Base-by-base conservation (phyloP, 202 grass and related monocot genomes). In the Carex sylvatica region DNA sequence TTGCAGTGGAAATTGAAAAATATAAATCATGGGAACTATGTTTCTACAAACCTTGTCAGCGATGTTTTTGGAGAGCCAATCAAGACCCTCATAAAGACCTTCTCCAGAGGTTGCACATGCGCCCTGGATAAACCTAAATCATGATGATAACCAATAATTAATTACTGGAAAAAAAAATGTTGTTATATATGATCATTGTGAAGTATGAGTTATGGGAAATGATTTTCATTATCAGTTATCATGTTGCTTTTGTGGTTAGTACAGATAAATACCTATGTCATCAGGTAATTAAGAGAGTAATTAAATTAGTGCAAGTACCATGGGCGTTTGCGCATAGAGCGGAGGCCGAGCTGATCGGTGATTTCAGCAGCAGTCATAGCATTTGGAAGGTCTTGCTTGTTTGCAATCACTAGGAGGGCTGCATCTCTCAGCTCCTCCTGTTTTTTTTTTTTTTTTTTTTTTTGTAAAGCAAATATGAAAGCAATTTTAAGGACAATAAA, bases 311-410 rank as follows among this genome's bases (percentile, higher is more conserved):
- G 15, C 8, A 26, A 30, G 1, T 74, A 88, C 87, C 87, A 88
- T 59, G 26, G 79, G 13, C 83, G 87, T 63, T 75, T 54, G 76
- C n/a, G 11, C 31, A 82, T 31, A n/a, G 78, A 70, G 30, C 66
- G 69, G 35, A 88, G 78, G 13, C 78, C 87, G 7, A 88, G 77
- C 61, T 88, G 53, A 42, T 88, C 69, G 5, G 69, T 60, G 13
- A 88, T 77, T 56, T 86, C 80, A 35, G 72, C 42, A 42, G 54
- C 54, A 63, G 42, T 80, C 80, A 86, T 86, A 19, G 84, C 88
- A 44, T 89, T 86, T 2, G 84, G 87, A 55, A 74, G 72, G 70
- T 86, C 84, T 65, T 89, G 87, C 44, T 89, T 86, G 23, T 86
- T 83, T 58, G 87, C 87, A 64, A 89, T 77, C 47, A 80, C 84